Base-by-base conservation (phyloP, 2,329 filamentous ascomycete species). In the Emergomyces africanus region DNA sequence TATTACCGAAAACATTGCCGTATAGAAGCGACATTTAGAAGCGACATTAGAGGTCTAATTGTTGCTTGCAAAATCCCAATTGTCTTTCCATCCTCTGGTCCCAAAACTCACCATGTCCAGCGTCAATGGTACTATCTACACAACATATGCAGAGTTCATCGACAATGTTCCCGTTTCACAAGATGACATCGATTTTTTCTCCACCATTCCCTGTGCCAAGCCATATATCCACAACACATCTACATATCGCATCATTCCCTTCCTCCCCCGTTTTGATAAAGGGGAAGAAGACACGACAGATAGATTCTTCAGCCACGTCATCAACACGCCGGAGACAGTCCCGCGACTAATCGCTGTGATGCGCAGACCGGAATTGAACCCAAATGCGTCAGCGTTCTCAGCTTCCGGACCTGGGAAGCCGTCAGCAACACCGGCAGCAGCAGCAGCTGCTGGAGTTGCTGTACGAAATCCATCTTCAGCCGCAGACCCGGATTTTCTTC, bases 281-380 rank as follows among this genome's bases (percentile, higher is more conserved):
- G 33, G 33, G 3, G 54, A 60, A 15, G 53, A 59, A n/a, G 60
- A 57, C 50, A 60, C 56, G 12, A 61, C 61, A 41, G 61, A 64
- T 46, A 58, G 30, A 18, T 65, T 65, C 59, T 64, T 65, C 60
- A 61, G 55, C 46, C 60, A 57, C 37, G 58, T 58, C 5, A 63
- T 65, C 44, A 65, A 64, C 33, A 54, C 61, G 28, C 28, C 49
- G n/a, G 62, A 62, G 53, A 65, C 64, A 4, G 57, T 65, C 49
- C 64, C 61, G 46, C 62, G 54, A 3, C 18, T 64, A 44, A 50
- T 65, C 25, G 57, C 63, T 28, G 28, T 64, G 25, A 55, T 60
- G 37, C 60, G 64, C 14, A 60, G 42, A 41, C 50, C 50, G 5
- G 50, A 54, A 54, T 54, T 39, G 33, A 54, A 54, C 9, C 33